Evolutionary conservation across 176 grass and related monocot species (phyloP).

Genomic region (Musa troglodytarum): DNA sequence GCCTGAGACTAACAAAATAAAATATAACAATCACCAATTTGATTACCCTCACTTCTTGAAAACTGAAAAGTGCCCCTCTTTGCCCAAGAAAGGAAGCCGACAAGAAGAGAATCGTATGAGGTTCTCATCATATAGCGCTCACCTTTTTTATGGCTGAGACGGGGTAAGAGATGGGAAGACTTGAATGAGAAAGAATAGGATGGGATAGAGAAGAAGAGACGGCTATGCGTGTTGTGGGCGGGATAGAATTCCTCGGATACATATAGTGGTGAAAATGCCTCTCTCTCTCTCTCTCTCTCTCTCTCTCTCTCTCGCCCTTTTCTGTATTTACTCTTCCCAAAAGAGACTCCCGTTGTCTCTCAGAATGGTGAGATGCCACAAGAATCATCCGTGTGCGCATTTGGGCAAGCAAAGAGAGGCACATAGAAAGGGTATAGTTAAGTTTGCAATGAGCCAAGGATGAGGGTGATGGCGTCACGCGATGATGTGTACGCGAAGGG

Average conservation of each 20-base stretch:
- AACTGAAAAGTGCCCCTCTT: too few species aligned
- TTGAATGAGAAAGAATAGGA: background rate
- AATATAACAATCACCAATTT: too few species aligned
- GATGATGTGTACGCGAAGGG: conserved; percentile 19
- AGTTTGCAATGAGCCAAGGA: too few species aligned
- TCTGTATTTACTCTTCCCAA: background rate
- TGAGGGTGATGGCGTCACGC: conserved; percentile 40
- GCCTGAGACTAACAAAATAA: too few species aligned
- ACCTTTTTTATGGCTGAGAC: background rate
- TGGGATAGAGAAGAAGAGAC: background rate
- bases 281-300: too few species aligned
- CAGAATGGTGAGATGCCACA: background rate
- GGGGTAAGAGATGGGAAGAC: background rate
- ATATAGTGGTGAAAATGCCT: conserved; percentile 4
- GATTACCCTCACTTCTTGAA: too few species aligned
- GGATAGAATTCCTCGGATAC: background rate
- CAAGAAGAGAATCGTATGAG: background rate
- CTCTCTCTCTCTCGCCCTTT: background rate
- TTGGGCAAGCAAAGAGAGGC: conserved; percentile 1
- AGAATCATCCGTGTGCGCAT: conserved; percentile 22
- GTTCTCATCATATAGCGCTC: background rate
- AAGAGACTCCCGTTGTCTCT: background rate
- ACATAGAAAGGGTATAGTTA: conserved; percentile 44
- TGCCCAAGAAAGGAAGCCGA: background rate
- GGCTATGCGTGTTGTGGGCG: background rate